Conservation (phyloP, 768 basidiomycete species). For the Cantharellus anzutake region DNA sequence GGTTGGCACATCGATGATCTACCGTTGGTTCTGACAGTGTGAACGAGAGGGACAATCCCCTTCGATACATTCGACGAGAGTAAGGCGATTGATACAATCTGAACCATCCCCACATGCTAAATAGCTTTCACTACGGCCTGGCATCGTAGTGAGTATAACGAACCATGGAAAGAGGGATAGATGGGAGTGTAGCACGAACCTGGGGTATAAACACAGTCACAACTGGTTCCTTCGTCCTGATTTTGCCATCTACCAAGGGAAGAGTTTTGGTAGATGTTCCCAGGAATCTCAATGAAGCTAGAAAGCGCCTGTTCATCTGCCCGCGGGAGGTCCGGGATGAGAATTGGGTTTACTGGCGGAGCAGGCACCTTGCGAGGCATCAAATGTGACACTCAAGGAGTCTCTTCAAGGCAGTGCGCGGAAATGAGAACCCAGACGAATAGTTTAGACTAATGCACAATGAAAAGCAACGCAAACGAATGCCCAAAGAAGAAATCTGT, state of each 20-base stretch:
- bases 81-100: slow-evolving; percentile 93
- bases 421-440: no score
- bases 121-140: slow-evolving; percentile 17
- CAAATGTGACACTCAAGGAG: neutral
- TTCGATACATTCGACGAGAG: slow-evolving; percentile 89
- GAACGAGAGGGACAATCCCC: slow-evolving; percentile 70
- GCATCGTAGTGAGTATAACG: neutral
- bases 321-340: slow-evolving; percentile 63
- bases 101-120: slow-evolving; percentile 70
- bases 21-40: slow-evolving; percentile 91
- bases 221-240: slow-evolving; percentile 81
- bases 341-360: slow-evolving; percentile 12
- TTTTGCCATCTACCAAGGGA: slow-evolving; percentile 76
- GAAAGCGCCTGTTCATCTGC: slow-evolving; percentile 54
- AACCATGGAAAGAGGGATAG: neutral
- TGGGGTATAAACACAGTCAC: slow-evolving; percentile 74
- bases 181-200: slow-evolving; percentile 33
- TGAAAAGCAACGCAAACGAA: neutral
- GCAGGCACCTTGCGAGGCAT: neutral
- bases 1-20: slow-evolving; percentile 1
- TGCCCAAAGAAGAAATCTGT: neutral
- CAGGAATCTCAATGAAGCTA: slow-evolving; percentile 52
- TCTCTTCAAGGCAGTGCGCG: no score
- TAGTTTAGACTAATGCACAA: neutral
- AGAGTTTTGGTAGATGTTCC: slow-evolving; percentile 76